Percentiles rank a stretch among this genome's conserved stretches.
phyloP scores from a whole-genome alignment of 257 asterid species.

The Cruciata laevipes region DNA sequence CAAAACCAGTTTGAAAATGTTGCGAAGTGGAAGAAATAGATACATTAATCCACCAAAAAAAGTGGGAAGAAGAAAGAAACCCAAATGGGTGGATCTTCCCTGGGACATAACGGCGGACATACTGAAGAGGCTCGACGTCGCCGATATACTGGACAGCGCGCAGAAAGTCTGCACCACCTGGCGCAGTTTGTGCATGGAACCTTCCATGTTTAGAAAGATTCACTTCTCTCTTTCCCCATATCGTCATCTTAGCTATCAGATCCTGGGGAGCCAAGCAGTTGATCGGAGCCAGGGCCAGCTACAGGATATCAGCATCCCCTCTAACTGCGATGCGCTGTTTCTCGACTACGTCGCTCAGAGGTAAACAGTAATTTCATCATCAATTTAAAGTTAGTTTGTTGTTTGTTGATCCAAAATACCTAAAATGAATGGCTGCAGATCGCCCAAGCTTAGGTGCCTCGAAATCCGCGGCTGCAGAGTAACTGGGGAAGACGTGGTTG shows the following conservation, averaged over 20 bases:
- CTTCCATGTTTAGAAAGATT: constrained; percentile 29
- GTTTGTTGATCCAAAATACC: too few relatives aligned
- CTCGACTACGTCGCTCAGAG: constrained; percentile 21
- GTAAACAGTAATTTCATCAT: background rate
- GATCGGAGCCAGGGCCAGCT: constrained; percentile 26
- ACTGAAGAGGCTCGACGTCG: constrained; percentile 33
- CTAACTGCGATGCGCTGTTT: constrained; percentile 11
- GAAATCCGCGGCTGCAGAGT: too few relatives aligned
- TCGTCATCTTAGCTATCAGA: background rate
- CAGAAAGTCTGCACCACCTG: constrained; percentile 38
- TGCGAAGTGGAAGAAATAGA: too few relatives aligned
- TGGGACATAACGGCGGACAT: constrained; percentile 40
- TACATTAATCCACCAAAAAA: too few relatives aligned
- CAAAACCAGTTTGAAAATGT: too few relatives aligned
- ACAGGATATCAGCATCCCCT: constrained; percentile 14
- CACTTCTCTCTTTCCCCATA: background rate
- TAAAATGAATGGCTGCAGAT: too few relatives aligned
- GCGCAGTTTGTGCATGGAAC: constrained; percentile 39
- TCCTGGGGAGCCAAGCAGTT: constrained; percentile 16
- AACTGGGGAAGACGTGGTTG: constrained; percentile 11
- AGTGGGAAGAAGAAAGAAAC: background rate
- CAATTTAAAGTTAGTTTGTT: background rate
- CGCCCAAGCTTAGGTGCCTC: too few relatives aligned
- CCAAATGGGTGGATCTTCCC: constrained; percentile 43
- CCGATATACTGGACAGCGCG: constrained; percentile 37